Conservation (phyloP, 306 rosid genomes). For the Quercus gilva region DNA sequence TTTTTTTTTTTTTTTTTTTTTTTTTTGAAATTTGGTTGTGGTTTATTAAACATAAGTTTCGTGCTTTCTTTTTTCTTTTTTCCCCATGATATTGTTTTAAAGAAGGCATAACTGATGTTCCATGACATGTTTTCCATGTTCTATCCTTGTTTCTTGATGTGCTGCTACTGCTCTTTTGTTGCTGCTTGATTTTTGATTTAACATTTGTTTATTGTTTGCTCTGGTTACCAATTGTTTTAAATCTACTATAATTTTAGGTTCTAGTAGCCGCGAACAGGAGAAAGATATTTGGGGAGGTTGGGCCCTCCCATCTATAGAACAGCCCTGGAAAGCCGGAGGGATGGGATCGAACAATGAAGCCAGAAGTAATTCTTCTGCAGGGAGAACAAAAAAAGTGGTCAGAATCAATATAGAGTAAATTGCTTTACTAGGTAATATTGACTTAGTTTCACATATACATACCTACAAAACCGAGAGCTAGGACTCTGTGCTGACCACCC, state of each 20-base stretch:
- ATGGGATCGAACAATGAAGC: conserved; percentile 24
- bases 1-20: no score
- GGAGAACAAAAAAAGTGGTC: conserved; percentile 57
- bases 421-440: not conserved
- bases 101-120: not conserved
- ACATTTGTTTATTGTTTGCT: not conserved
- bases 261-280: conserved; percentile 20
- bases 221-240: not conserved
- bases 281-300: conserved; percentile 24
- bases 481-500: not conserved
- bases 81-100: not conserved
- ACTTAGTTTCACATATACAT: not conserved
- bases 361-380: conserved; percentile 16
- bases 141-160: not conserved
- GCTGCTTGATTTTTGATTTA: not conserved
- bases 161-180: not conserved
- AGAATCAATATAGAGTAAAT: conserved; percentile 74
- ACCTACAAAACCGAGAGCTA: not conserved
- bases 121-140: not conserved
- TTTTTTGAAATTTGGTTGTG: not conserved
- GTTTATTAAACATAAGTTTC: not conserved
- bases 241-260: conserved; percentile 30
- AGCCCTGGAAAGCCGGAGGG: conserved; percentile 22
- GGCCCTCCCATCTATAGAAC: conserved; percentile 31
- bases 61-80: not conserved